Conservation (phyloP, 192 early-diverging fungal genomes). For the Entomortierella chlamydospora region DNA sequence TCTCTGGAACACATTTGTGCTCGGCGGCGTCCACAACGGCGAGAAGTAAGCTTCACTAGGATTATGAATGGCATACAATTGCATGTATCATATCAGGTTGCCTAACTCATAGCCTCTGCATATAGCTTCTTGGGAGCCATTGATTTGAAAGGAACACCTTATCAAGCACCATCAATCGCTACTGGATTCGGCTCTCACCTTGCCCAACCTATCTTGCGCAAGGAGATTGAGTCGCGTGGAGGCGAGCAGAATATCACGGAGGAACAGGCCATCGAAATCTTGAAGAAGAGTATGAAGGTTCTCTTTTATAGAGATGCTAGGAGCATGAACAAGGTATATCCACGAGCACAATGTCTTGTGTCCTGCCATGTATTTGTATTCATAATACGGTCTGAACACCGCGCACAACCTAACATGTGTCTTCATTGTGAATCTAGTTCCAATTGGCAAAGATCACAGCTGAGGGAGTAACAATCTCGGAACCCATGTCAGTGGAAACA, state of each 20-base stretch:
- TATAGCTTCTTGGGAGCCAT: constrained; percentile 88
- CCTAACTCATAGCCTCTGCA: neutral
- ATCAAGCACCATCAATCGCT: constrained; percentile 88
- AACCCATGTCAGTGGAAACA: constrained; percentile 88
- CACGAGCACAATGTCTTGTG: too few species aligned
- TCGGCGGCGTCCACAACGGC: constrained; percentile 86
- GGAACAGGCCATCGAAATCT: constrained; percentile 85
- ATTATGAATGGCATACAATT: neutral
- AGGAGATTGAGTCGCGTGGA: constrained; percentile 82
- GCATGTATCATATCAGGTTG: neutral
- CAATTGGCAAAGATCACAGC: constrained; percentile 92
- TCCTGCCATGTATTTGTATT: too few species aligned
- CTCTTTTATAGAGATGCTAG: constrained; percentile 96
- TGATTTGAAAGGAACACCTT: constrained; percentile 94
- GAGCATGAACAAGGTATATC: constrained; percentile 86
- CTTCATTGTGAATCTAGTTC: constrained; percentile 65
- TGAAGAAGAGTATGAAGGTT: constrained; percentile 92
- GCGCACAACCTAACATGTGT: neutral
- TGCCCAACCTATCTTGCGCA: constrained; percentile 93
- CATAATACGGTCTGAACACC: neutral
- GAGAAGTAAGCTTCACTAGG: constrained; percentile 64
- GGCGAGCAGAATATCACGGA: constrained; percentile 87
- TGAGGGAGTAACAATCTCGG: constrained; percentile 84
- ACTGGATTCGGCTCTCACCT: constrained; percentile 95
- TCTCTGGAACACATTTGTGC: constrained; percentile 95